Conservation (phyloP, 1,139 yeast species). For the Debaryomyces udenii region DNA sequence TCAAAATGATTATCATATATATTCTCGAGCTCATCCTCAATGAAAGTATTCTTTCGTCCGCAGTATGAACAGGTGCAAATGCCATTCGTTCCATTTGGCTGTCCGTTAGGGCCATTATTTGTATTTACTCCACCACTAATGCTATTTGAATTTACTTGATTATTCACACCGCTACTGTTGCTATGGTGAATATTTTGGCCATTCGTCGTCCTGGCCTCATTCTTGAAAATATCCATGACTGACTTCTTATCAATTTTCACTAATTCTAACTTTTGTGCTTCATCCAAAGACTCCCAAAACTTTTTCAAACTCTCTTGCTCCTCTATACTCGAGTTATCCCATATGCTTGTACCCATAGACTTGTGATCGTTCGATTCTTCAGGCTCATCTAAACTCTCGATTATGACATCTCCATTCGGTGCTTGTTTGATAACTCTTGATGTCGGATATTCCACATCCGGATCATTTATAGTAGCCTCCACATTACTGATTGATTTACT, state of each 20-base stretch:
- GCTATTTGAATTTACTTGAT: constrained; percentile 5
- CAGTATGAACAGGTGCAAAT: constrained; percentile 78
- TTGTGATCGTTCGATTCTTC: constrained; percentile 16
- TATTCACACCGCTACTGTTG: constrained; percentile 10
- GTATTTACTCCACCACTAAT: constrained; percentile 8
- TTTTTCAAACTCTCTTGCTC: constrained; percentile 59
- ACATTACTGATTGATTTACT: constrained; percentile 22
- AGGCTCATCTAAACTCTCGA: constrained; percentile 49
- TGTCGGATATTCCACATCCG: constrained; percentile 68
- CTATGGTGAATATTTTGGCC: constrained; percentile 9
- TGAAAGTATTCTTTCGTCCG: constrained; percentile 71
- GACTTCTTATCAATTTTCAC: constrained; percentile 72
- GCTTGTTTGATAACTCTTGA: constrained; percentile 74
- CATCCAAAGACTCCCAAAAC: constrained; percentile 73
- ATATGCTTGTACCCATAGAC: constrained; percentile 37
- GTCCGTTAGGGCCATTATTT: constrained; percentile 15
- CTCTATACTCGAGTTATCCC: constrained; percentile 63
- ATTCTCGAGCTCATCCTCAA: constrained; percentile 73
- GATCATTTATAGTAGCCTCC: constrained; percentile 54
- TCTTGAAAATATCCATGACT: constrained; percentile 63
- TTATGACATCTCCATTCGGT: constrained; percentile 74
- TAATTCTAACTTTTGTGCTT: constrained; percentile 62
- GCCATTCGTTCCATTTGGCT: constrained; percentile 12
- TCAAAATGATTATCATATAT: constrained; percentile 63
- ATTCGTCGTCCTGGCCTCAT: constrained; percentile 25